A percentile compares a stretch with the other conserved stretches of the same genome.
These are phyloP conservation scores for Blastocladiella emersonii DNA, from an alignment of 371 early-diverging fungal species.

Conservation along the genomic window DNA sequence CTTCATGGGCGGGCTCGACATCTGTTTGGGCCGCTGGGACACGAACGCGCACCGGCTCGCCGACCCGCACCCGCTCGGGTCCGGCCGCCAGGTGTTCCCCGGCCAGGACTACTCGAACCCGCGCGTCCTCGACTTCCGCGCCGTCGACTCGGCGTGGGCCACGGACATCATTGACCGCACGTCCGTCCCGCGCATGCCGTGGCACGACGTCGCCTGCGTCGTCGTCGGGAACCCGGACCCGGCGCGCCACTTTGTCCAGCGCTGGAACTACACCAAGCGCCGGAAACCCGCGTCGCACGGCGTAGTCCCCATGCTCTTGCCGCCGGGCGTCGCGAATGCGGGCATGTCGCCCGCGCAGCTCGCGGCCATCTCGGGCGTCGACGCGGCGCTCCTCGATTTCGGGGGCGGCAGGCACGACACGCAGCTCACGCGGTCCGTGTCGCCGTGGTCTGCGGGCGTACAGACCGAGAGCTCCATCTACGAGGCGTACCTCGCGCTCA, in stretches of 20 bases:
- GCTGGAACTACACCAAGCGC: slow-evolving; percentile 79
- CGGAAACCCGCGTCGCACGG: slow-evolving; percentile 46
- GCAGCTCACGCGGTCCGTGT: slow-evolving; percentile 53
- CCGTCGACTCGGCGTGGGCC: slow-evolving; percentile 32
- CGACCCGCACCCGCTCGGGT: slow-evolving; percentile 31
- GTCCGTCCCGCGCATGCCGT: slow-evolving; percentile 68
- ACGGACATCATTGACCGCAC: slow-evolving; percentile 10
- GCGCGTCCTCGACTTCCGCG: slow-evolving; percentile 72
- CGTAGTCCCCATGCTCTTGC: slow-evolving; percentile 50
- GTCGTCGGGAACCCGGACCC: slow-evolving; percentile 62
- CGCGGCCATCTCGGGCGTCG: no score
- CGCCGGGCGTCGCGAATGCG: background rate
- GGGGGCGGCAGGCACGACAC: slow-evolving; percentile 8
- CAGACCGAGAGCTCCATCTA: slow-evolving; percentile 62
- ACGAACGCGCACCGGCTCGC: slow-evolving; percentile 54
- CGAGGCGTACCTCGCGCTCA: slow-evolving; percentile 64
- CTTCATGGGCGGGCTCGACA: slow-evolving; percentile 82
- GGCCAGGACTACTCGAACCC: slow-evolving; percentile 89
- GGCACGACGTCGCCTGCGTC: slow-evolving; percentile 79
- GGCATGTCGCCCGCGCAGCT: background rate
- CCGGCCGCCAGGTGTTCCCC: slow-evolving; percentile 40
- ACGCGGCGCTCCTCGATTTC: no score
- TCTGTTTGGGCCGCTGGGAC: slow-evolving; percentile 87
- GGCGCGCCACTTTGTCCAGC: slow-evolving; percentile 75
- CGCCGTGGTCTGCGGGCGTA: slow-evolving; percentile 39